These are phyloP conservation scores for Leccinum subfulvum DNA, from an alignment of 1,284 basidiomycete genomes.

Conservation along the genomic window DNA sequence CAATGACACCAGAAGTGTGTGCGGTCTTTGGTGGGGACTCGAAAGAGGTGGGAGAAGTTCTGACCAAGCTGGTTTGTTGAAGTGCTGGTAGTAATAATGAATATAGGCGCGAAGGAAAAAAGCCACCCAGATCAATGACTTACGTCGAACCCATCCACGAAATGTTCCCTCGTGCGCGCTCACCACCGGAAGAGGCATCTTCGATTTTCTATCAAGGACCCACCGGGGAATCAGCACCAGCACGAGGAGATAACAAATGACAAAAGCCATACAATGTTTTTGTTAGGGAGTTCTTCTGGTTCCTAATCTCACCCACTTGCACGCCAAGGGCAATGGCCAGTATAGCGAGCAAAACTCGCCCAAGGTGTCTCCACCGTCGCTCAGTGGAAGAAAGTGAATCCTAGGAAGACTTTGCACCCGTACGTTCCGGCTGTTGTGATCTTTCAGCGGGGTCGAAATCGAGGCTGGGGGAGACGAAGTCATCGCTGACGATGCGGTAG, in stretches of 20 bases:
- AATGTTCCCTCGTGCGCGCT: constrained; percentile 59
- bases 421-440: constrained; percentile 38
- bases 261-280: constrained; percentile 47
- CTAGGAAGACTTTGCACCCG: constrained; percentile 72
- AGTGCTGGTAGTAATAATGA: constrained; percentile 55
- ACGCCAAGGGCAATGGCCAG: constrained; percentile 48
- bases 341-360: constrained; percentile 53
- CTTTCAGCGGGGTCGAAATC: constrained; percentile 54
- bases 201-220: constrained; percentile 28
- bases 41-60: constrained; percentile 87
- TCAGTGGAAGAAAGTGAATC: constrained; percentile 74
- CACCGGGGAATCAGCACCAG: background rate
- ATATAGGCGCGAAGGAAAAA: background rate
- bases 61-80: constrained; percentile 90
- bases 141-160: constrained; percentile 65
- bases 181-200: constrained; percentile 56
- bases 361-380: constrained; percentile 55
- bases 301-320: constrained; percentile 63
- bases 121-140: constrained; percentile 28
- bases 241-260: constrained; percentile 14
- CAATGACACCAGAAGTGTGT: constrained; percentile 88
- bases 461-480: constrained; percentile 40
- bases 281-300: constrained; percentile 48
- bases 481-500: constrained; percentile 4
- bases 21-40: constrained; percentile 83